Evolutionary conservation across 2,329 filamentous ascomycete species (phyloP).

Genomic region (Zasmidium citrigriseum): DNA sequence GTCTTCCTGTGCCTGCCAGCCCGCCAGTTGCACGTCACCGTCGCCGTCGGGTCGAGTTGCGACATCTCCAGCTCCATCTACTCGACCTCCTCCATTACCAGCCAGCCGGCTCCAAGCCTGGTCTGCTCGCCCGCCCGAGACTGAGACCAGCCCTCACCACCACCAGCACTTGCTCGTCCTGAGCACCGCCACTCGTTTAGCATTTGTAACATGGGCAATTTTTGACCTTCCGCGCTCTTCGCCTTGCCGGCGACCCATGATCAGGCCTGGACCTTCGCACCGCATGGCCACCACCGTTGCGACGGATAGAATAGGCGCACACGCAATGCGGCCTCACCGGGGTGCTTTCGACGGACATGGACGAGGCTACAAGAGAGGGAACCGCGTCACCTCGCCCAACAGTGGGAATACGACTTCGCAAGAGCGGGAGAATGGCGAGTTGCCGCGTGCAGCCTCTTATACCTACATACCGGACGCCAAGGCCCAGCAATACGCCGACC

Average conservation of each 20-base stretch:
- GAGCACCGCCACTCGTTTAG: constrained; percentile 16
- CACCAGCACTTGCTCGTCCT: constrained; percentile 7
- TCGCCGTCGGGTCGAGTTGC: not conserved
- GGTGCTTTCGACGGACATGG: constrained; percentile 13
- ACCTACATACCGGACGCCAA: constrained; percentile 51
- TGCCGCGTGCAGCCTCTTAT: constrained; percentile 61
- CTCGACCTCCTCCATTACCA: not conserved
- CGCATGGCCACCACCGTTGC: constrained; percentile 23
- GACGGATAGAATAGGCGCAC: constrained; percentile 22
- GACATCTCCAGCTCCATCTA: not conserved
- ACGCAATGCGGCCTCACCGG: constrained; percentile 4
- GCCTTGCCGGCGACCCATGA: not conserved
- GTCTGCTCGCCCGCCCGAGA: not conserved
- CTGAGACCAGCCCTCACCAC: not conserved
- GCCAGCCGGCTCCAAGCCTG: not conserved
- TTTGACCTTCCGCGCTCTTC: not conserved
- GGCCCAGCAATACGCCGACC: constrained; percentile 27
- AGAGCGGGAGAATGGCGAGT: constrained; percentile 18
- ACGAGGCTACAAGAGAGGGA: constrained; percentile 12
- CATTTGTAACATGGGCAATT: constrained; percentile 12
- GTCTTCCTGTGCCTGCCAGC: not conserved
- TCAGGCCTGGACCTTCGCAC: not conserved
- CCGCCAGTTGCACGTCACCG: not conserved
- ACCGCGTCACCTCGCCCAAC: constrained; percentile 11
- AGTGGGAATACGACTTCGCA: constrained; percentile 15